Base-by-base conservation (phyloP, 768 basidiomycete species). In the Hericium rajendrae region DNA sequence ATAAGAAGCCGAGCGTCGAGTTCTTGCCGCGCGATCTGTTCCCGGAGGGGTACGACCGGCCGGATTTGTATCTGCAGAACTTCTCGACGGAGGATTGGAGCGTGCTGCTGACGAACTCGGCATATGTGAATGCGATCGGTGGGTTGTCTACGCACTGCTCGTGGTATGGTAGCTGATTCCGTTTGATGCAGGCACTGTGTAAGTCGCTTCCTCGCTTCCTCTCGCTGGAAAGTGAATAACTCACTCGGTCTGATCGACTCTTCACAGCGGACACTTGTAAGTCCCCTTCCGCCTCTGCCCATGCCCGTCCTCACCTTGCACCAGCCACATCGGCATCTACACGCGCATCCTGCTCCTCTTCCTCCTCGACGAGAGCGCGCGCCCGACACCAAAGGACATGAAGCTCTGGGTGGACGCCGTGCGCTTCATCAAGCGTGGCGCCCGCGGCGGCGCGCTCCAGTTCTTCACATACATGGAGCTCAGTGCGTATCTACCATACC, bases 401-500 rank as follows among this genome's bases (percentile, higher is more conserved):
- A 77, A 78, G 66, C 70, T 80, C 12, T 81, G 80, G 80, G 80
- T 83, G 28, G 78, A 81, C 64, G 69, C 73, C 32, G 66, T 80
- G 28, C 72, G 76, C 18, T 81, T 75, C 66, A 61, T 82, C 64
- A 81, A 81, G 68, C 69, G 71, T 18, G 76, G 77, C 51, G 76
- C 78, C 1, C 70, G 71, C 0, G 73, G 74, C 6, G 75, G 78
- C 13, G 75, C 77, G 0, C 67, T 82, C 0, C 72, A 76, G 1
- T 81, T 81, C 72, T 82, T 81, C 70, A 81, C 79, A 6, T 81
- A 80, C 62, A 73, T 76, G 67, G 81, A 81, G 57, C 73, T 80
- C 37, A 76, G 78, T 79, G 57, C 60, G 78, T 73, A 6, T 28
- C 20, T 32, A 38, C 38, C 9, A n/a, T 9, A 9, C 28, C 46